phyloP scores from a whole-genome alignment of 208 protist species.

The Leishmania aethiopica region DNA sequence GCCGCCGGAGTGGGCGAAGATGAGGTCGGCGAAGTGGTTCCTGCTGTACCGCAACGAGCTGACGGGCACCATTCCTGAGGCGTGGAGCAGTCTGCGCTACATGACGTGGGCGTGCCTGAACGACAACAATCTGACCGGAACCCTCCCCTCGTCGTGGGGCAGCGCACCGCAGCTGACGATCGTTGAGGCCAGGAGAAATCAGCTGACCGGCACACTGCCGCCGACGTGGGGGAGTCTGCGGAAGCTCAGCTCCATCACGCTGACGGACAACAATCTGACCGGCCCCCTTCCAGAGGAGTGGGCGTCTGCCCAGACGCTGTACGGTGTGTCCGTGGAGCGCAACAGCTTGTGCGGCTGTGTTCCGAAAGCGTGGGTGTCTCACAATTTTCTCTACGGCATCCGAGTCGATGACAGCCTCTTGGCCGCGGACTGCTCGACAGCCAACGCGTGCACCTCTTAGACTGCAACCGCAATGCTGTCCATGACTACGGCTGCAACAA shows the following conservation, averaged over 20 bases:
- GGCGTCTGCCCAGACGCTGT: neutral
- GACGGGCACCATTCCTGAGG: slow-evolving; percentile 1
- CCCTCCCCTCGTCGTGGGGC: slow-evolving; percentile 15
- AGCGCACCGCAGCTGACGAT: slow-evolving; percentile 4
- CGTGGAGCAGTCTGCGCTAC: slow-evolving; percentile 7
- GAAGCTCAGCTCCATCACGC: slow-evolving; percentile 4
- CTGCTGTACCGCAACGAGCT: slow-evolving; percentile 3
- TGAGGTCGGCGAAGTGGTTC: slow-evolving; percentile 15
- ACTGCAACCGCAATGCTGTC: no score
- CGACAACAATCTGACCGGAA: slow-evolving; percentile 11
- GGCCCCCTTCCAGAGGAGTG: neutral
- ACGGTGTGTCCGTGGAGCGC: neutral
- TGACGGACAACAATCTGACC: neutral
- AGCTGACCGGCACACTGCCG: slow-evolving; percentile 3
- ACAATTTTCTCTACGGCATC: neutral
- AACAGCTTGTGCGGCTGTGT: slow-evolving; percentile 4
- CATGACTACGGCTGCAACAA: no score
- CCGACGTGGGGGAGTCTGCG: neutral
- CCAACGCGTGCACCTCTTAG: neutral
- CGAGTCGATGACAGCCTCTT: neutral
- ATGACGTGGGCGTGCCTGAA: slow-evolving; percentile 14
- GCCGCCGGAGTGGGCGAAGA: slow-evolving; percentile 8
- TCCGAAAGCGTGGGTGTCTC: neutral
- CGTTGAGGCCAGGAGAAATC: slow-evolving; percentile 1
- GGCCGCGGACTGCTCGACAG: neutral